A percentile compares a stretch with the other conserved stretches of the same genome.
Evolutionary conservation across 805 yeast species (phyloP).

Genomic region (Metschnikowia lachancei): DNA sequence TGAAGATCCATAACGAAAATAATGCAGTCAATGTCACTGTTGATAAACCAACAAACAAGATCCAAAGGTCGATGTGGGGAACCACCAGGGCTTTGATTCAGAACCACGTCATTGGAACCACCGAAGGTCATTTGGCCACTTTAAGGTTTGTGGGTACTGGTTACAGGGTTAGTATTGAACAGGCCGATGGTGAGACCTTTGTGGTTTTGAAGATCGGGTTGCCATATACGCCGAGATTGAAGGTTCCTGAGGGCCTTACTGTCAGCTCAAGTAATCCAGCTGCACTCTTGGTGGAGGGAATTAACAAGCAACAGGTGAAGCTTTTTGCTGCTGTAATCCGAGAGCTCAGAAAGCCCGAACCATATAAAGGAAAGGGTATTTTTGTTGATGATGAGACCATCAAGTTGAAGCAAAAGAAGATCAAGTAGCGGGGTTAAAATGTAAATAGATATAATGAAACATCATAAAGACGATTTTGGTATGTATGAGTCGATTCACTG

Average conservation of each 20-base stretch:
- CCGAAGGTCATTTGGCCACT: constrained; percentile 88
- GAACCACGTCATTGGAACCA: constrained; percentile 81
- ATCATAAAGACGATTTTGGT: background rate
- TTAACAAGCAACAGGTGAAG: constrained; percentile 82
- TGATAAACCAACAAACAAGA: constrained; percentile 51
- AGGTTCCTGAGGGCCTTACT: constrained; percentile 71
- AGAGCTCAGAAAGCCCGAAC: constrained; percentile 91
- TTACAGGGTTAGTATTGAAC: constrained; percentile 81
- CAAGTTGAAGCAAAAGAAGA: constrained; percentile 86
- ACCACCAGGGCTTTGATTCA: constrained; percentile 76
- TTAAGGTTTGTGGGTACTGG: constrained; percentile 95
- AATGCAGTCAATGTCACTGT: constrained; percentile 54
- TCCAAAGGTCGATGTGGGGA: constrained; percentile 93
- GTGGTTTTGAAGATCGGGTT: constrained; percentile 85
- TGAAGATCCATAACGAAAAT: constrained; percentile 41
- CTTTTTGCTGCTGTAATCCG: constrained; percentile 87
- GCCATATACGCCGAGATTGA: constrained; percentile 72
- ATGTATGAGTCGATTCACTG: background rate
- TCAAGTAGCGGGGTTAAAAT: constrained; percentile 53
- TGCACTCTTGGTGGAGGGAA: constrained; percentile 79
- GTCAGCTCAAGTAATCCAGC: constrained; percentile 84
- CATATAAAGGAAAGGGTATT: constrained; percentile 97
- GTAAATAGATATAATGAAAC: constrained; percentile 5
- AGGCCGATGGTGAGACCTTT: constrained; percentile 48
- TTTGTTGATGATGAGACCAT: constrained; percentile 90